Base-by-base conservation (phyloP, 306 rosid genomes). In the Medicago ruthenica region DNA sequence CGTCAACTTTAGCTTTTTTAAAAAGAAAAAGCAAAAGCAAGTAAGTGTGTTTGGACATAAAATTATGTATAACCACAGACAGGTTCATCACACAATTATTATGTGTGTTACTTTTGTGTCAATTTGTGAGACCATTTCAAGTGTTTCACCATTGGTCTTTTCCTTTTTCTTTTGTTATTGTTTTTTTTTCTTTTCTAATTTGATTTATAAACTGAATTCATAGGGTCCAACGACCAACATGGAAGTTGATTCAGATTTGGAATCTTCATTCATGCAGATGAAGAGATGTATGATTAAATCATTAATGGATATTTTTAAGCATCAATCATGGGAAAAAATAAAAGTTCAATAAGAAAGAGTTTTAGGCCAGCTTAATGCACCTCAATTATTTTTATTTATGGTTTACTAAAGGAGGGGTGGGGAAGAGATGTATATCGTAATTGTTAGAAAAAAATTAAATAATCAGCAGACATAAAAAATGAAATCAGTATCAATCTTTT, bases 21-120 rank as follows among this genome's bases (percentile, higher is more conserved):
- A 82, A 89, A 83, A 87, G 92, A 53, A 83, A 91, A 86, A 89
- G 92, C 70, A 86, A 89, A 87, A 87, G 85, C 86, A 68, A 85
- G 7, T 5, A 55, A 51, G 58, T 16, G 69, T 70, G 81, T 80
- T 77, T 37, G 83, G 73, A 79, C 73, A 77, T 70, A 81, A 59
- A 88, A 80, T 55, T 11, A 21, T 82, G 77, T 58, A 87, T 61
- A 86, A 83, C 82, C 80, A 77, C 86, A 78, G 87, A 85, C 88
- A 86, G 79, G 82, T 89, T 84, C 80, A 85, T 85, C 82, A 66
- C 39, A 65, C 83, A 74, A 80, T 82, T 75, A 69, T 67, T 76
- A 22, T 51, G 16, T 71, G 58, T 76, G 16, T 10, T 45, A 34
- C 64, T 41, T 78, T 75, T 67, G 64, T 59, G 82, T 76, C 74